Percentiles rank a stretch among this genome's conserved stretches.
phyloP scores from a whole-genome alignment of 2,329 filamentous ascomycete genomes.

The Curvularia sp. region DNA sequence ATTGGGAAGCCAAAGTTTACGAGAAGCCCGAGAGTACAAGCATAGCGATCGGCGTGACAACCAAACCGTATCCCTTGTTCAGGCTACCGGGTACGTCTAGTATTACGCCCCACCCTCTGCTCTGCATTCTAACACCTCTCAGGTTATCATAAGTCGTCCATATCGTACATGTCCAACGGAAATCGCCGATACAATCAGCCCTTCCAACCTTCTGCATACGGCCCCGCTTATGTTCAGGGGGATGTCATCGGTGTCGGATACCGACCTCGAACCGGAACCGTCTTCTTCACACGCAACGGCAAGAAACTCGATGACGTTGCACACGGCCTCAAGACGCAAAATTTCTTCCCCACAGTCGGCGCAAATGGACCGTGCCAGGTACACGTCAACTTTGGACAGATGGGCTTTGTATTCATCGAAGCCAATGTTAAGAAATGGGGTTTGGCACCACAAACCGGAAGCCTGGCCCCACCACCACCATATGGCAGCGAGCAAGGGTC shows the following conservation, averaged over 20 bases:
- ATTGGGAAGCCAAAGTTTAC: constrained; percentile 99
- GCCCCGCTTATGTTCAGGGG: constrained; percentile 84
- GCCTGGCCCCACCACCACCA: constrained; percentile 90
- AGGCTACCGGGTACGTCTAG: constrained; percentile 78
- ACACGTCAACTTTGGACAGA: constrained; percentile 97
- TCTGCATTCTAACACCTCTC: constrained; percentile 27
- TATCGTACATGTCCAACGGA: constrained; percentile 89
- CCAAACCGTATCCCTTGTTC: constrained; percentile 96
- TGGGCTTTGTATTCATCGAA: constrained; percentile 98
- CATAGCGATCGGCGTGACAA: constrained; percentile 91
- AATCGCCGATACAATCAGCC: constrained; percentile 91
- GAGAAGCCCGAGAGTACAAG: constrained; percentile 91
- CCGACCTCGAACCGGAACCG: constrained; percentile 87
- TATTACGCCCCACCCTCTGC: background rate
- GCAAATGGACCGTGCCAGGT: constrained; percentile 91
- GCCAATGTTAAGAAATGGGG: constrained; percentile 99
- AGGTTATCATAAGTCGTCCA: constrained; percentile 92
- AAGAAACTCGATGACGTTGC: constrained; percentile 95
- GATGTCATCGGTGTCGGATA: constrained; percentile 97
- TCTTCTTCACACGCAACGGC: constrained; percentile 98
- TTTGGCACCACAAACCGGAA: constrained; percentile 92
- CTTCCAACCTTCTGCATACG: constrained; percentile 80
- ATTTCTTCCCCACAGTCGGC: constrained; percentile 97
- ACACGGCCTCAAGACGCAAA: constrained; percentile 91
- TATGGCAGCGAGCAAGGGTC: constrained; percentile 98